Evolutionary conservation across 1,139 yeast species (phyloP), one percentile per base, ranked within the genome.

Genomic region (Yarrowia galli): DNA sequence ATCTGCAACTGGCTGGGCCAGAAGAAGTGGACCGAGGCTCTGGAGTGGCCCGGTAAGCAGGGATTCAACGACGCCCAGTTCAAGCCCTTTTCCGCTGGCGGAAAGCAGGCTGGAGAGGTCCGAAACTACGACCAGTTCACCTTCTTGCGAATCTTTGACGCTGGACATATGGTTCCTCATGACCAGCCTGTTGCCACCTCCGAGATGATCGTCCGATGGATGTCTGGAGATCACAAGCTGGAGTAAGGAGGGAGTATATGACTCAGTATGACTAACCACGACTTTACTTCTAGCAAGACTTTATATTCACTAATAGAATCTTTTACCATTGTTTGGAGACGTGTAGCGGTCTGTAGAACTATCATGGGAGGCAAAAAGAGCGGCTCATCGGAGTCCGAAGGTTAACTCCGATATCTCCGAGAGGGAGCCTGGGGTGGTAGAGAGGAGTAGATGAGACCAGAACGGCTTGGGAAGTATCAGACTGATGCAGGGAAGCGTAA

Each of bases 1-100:
- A 91, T 91, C 73, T 91, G 97, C 81, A 91, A 91, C 80, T 91
- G 97, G 95, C 83, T 91, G 72, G 97, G 97, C 69, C 91, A 90
- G 79, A 84, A 84, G 74, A 95, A 89, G 2, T 90, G 96, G 93
- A 81, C 91, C 48, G 83, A 88, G 73, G 80, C 79, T 70, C 83
- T 91, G 72, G 87, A 85, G 71, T 91, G 96, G 93, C 70, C 76
- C 40, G 84, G 84, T 61, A 77, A 78, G 67, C 74, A 75, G 65
- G 73, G 75, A 54, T 78, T 79, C 72, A 74, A 74, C 63, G 65
- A 70, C 23, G 75, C 78, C 8, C 69, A 74, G 23, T 74, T 76
- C 46, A 78, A 78, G 68, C 83, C 85, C 38, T 80, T 72, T 69
- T 46, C 45, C 28, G 43, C 56, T 0, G 71, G 70, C 16, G 66